These are phyloP conservation scores for Penicillium nordicum DNA, from an alignment of 2,329 filamentous ascomycete genomes.

Conservation along the genomic window DNA sequence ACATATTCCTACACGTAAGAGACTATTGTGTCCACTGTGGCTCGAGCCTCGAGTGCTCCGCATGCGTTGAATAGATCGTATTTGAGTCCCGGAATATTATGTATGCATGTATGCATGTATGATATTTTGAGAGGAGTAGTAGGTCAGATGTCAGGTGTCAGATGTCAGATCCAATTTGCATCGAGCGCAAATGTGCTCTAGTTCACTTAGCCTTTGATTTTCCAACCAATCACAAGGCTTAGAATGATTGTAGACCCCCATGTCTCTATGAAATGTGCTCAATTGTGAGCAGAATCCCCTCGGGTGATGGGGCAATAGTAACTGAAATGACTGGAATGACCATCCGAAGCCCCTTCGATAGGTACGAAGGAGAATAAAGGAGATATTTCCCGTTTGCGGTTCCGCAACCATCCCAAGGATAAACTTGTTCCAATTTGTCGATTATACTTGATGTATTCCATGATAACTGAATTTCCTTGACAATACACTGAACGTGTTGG, in stretches of 20 bases:
- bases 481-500: neutral
- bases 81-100: neutral
- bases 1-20: neutral
- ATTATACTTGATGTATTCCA: neutral
- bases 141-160: neutral
- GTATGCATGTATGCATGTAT: neutral
- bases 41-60: neutral
- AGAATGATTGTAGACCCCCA: neutral
- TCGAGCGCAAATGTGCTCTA: slow-evolving; percentile 14
- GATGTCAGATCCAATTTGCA: neutral
- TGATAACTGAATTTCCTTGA: neutral
- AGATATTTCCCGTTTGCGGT: slow-evolving; percentile 13
- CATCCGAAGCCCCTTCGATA: neutral
- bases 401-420: neutral
- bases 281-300: slow-evolving; percentile 24
- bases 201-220: neutral
- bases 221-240: neutral
- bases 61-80: neutral
- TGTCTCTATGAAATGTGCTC: slow-evolving; percentile 23
- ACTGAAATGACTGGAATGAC: slow-evolving; percentile 4
- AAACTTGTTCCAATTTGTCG: neutral
- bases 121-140: neutral
- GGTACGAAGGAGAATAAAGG: neutral
- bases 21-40: neutral
- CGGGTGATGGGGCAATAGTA: slow-evolving; percentile 11